A percentile compares a stretch with the other conserved stretches of the same genome.
Evolutionary conservation across 176 grass and related monocot species (phyloP).

Genomic region (maize (Zea mays)): Zm-B73-REFERENCE-NAM-5.0 NC_050099.1:165504001-165504500

Average conservation of each 20-base stretch:
- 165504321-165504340: slow-evolving; percentile 50
- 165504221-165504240: slow-evolving; percentile 5
- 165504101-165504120: slow-evolving; percentile 10
- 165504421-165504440: background rate
- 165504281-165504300: slow-evolving; percentile 37
- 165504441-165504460: slow-evolving; percentile 89
- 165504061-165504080: slow-evolving; percentile 25
- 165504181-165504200: slow-evolving; percentile 14
- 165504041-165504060: background rate
- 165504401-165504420: background rate
- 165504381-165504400: background rate
- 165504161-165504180: background rate
- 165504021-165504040: too few relatives aligned
- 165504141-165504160: slow-evolving; percentile 7
- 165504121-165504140: slow-evolving; percentile 1
- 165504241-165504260: background rate
- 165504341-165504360: slow-evolving; percentile 42
- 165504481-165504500: background rate
- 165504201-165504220: slow-evolving; percentile 29
- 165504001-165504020: too few relatives aligned
- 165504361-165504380: slow-evolving; percentile 46
- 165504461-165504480: slow-evolving; percentile 65
- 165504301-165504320: slow-evolving; percentile 45
- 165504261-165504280: slow-evolving; percentile 48
- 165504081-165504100: slow-evolving; percentile 16